Base-by-base conservation (phyloP, 2,329 filamentous ascomycete genomes). In the Botrytis aclada region DNA sequence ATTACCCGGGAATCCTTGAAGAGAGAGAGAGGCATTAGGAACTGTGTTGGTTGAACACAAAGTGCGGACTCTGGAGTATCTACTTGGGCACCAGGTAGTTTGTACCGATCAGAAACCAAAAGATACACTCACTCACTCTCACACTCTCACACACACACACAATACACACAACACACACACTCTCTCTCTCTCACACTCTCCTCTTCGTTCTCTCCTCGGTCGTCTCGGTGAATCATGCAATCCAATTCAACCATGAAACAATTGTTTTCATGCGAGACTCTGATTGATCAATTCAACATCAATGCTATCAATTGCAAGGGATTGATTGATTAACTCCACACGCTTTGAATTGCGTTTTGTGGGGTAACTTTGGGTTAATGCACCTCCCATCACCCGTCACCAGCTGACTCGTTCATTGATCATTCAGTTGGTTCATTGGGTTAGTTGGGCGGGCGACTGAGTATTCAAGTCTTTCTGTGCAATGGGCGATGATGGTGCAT, bases 321-420 rank as follows among this genome's bases (percentile, higher is more conserved):
- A 47, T 25, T 47, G 22, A 47, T 25, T 47, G 45, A 47, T 47
- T 47, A 7, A 16, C n/a, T 22, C 32, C 32, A 37, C 56, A 37
- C 32, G 58, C 20, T 37, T 18, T 25, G 32, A 25, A 61, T 37
- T 37, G 25, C 32, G 32, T 37, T 14, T 60, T 37, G 58, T 60
- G 58, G 58, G 58, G 58, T 25, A 61, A 61, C 10, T 14, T 14
- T 37, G 29, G 20, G 34, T 61, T 37, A 37, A 61, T 61, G 34
- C 54, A 58, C 12, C 25, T 16, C 25, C 12, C 47, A 6, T n/a
- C 25, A 25, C 32, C 29, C 22, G 34, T 61, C 58, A 61, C 20
- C 58, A 61, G 58, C 58, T 61, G 58, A 61, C 58, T 61, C 58
- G 58, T 37, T 37, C 34, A 25, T 60, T 37, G 58, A 60, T 60